A percentile compares a stretch with the other conserved stretches of the same genome.
Conservation (phyloP, 2,329 filamentous ascomycete genomes). For the Chaetothyriales sp. region DNA sequence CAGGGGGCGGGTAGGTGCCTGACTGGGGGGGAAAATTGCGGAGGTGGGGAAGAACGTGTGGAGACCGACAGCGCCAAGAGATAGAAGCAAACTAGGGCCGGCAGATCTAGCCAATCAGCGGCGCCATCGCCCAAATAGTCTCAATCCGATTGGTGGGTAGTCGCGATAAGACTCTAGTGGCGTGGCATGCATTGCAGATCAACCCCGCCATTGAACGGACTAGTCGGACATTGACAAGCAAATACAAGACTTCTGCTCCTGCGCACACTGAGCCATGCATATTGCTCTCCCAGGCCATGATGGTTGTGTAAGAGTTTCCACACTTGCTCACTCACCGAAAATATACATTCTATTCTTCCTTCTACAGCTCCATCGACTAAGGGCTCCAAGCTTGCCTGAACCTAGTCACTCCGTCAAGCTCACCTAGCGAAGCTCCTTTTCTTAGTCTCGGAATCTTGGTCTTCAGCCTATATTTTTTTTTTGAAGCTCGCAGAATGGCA, state of each 20-base stretch:
- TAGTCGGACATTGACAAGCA: neutral
- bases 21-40: no score
- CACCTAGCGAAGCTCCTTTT: neutral
- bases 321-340: neutral
- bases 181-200: neutral
- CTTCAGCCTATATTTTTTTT: no score
- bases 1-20: neutral
- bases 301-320: neutral
- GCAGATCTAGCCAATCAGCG: no score
- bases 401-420: neutral
- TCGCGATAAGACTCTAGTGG: no score
- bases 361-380: neutral
- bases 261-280: neutral
- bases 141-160: no score
- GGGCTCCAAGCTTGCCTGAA: neutral
- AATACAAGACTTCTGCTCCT: neutral
- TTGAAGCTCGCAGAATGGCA: neutral
- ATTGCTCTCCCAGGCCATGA: neutral
- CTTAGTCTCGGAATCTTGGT: neutral
- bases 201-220: neutral
- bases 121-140: no score
- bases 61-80: neutral
- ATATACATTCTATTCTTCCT: neutral
- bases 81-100: neutral
- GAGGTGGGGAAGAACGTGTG: neutral